Percentiles rank a stretch among this genome's conserved stretches.
These are phyloP conservation scores for Linum trigynum DNA, from an alignment of 345 rosid genomes.

Conservation along the genomic window DNA sequence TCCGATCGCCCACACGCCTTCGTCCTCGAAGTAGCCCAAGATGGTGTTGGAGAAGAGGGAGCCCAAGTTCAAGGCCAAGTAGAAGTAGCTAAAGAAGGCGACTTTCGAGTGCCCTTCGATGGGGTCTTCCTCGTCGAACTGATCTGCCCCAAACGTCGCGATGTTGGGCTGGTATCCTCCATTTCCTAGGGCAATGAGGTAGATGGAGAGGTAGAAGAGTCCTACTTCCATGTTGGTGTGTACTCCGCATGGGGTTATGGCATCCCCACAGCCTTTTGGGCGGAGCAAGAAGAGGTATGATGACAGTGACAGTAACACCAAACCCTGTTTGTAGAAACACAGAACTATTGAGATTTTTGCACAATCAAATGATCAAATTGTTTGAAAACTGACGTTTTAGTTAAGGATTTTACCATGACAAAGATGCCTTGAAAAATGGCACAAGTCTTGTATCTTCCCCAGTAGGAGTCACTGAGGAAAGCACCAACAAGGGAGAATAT, in stretches of 20 bases:
- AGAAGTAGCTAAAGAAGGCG: conserved; percentile 94
- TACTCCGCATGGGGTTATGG: conserved; percentile 49
- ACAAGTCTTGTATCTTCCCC: conserved; percentile 99
- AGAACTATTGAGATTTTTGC: not conserved
- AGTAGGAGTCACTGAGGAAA: conserved; percentile 92
- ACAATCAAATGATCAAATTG: not conserved
- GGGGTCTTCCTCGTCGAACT: conserved; percentile 84
- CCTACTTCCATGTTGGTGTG: conserved; percentile 62
- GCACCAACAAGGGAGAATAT: conserved; percentile 98
- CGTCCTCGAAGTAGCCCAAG: conserved; percentile 81
- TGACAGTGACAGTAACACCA: conserved; percentile 60
- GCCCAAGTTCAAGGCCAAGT: conserved; percentile 85
- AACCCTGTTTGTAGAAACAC: conserved; percentile 46
- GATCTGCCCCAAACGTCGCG: conserved; percentile 95
- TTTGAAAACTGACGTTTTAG: not conserved
- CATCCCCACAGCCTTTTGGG: conserved; percentile 78
- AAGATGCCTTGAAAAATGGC: conserved; percentile 90
- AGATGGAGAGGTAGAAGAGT: conserved; percentile 78
- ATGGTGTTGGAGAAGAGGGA: conserved; percentile 95
- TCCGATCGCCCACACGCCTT: conserved; percentile 90
- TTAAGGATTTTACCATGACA: conserved; percentile 48
- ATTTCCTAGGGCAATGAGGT: conserved; percentile 80
- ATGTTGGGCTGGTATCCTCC: conserved; percentile 99
- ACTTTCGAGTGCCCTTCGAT: conserved; percentile 79
- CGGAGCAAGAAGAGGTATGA: conserved; percentile 64